Conservation (phyloP, 495 filamentous ascomycete genomes). For the Talaromyces wortmannii region DNA sequence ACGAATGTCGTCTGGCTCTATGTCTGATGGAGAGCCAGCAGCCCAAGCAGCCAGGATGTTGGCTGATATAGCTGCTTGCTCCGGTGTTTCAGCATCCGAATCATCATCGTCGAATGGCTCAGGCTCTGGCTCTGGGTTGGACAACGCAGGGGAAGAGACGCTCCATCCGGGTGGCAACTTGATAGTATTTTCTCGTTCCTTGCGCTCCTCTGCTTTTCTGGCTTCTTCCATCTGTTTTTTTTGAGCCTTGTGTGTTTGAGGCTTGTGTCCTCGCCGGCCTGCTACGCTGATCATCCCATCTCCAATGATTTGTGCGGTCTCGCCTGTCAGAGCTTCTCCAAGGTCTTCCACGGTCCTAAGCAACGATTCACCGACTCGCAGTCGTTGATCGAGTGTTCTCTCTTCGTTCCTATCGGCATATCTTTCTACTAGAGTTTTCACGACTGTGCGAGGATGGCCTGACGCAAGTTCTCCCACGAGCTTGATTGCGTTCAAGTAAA, state of each 20-base stretch:
- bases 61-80: slow-evolving; percentile 47
- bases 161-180: slow-evolving; percentile 25
- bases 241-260: slow-evolving; percentile 46
- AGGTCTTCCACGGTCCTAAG: slow-evolving; percentile 62
- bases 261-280: slow-evolving; percentile 51
- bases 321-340: slow-evolving; percentile 53
- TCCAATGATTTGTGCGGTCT: slow-evolving; percentile 45
- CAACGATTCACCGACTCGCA: slow-evolving; percentile 68
- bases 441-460: slow-evolving; percentile 57
- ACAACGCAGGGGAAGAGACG: slow-evolving; percentile 13
- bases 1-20: slow-evolving; percentile 64
- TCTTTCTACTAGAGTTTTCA: slow-evolving; percentile 58
- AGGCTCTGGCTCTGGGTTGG: slow-evolving; percentile 22
- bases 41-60: slow-evolving; percentile 72
- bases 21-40: slow-evolving; percentile 44
- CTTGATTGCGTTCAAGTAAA: slow-evolving; percentile 66
- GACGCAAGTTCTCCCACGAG: slow-evolving; percentile 59
- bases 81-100: slow-evolving; percentile 34
- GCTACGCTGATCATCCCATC: slow-evolving; percentile 61
- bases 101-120: slow-evolving; percentile 32
- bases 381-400: slow-evolving; percentile 53
- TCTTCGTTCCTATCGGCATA: slow-evolving; percentile 61
- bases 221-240: slow-evolving; percentile 42
- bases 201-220: slow-evolving; percentile 28
- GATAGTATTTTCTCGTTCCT: slow-evolving; percentile 15